A percentile compares a stretch with the other conserved stretches of the same genome.
Evolutionary conservation across 129 eudicot species (phyloP).

Genomic region (Gnaphalium uliginosum): DNA sequence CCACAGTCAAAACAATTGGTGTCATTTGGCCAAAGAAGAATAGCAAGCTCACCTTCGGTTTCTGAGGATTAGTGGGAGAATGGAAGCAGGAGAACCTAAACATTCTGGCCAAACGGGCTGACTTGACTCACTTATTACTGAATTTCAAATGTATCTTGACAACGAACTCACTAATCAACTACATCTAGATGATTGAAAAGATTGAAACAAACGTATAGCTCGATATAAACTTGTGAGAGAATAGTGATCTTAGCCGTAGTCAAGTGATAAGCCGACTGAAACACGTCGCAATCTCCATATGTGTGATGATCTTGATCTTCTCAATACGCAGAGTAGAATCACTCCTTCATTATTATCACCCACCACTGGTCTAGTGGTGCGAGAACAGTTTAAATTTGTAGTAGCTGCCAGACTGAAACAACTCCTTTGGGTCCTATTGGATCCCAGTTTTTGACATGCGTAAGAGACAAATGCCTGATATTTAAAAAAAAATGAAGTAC

Average conservation of each 20-base stretch:
- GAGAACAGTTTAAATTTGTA: conserved; percentile 54
- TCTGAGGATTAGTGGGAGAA: conserved; percentile 51
- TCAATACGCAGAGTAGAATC: conserved; percentile 59
- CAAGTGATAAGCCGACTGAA: conserved; percentile 77
- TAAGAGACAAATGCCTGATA: conserved; percentile 64
- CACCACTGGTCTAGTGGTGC: conserved; percentile 90
- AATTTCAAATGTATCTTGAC: conserved; percentile 25
- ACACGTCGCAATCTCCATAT: conserved; percentile 94
- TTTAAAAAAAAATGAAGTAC: not conserved
- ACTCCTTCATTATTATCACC: conserved; percentile 63
- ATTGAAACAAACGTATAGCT: conserved; percentile 24
- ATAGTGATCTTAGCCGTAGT: conserved; percentile 76
- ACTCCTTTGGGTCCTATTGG: conserved; percentile 53
- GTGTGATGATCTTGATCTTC: conserved; percentile 92
- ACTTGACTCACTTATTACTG: conserved; percentile 10
- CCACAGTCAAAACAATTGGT: not conserved
- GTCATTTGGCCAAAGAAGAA: conserved; percentile 15
- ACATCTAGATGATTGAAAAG: conserved; percentile 38
- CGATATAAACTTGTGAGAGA: conserved; percentile 23
- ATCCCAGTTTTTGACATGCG: conserved; percentile 48
- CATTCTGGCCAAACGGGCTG: conserved; percentile 45
- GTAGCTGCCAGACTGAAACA: conserved; percentile 96
- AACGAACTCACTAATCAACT: conserved; percentile 37
- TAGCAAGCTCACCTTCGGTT: conserved; percentile 62
- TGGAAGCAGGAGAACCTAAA: conserved; percentile 83